Evolutionary conservation across 257 asterid species (phyloP), one percentile per base, ranked within the genome.

Genomic region (Penstemon eatonii): DNA sequence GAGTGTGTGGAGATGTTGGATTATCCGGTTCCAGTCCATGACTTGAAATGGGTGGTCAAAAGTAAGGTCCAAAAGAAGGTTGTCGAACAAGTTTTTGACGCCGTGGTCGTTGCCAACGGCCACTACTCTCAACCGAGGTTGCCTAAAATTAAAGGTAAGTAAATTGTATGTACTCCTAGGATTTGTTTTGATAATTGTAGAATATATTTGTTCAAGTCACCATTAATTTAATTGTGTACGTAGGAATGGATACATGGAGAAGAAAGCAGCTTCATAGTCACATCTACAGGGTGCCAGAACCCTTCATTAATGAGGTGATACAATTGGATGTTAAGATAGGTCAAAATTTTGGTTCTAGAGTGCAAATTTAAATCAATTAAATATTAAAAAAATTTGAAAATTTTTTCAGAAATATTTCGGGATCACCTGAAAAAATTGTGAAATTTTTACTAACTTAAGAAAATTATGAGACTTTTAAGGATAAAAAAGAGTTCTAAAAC

Each of bases 231-330:
- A 19, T 19, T 19, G 25, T 19, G 25, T 19, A 19, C 0, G 25
- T n/a, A 91, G 98, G 98, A 65, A 91, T 89, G 98, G 87, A 85
- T 72, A 63, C 72, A 59, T 91, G 98, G 98, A 84, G 42, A 72
- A 73, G 94, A 78, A 89, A 82, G 74, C 96, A 91, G 57, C 79
- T 91, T 66, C 96, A 91, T 53, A 91, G 96, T 53, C 98, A 86
- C 78, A 65, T 84, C 44, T 91, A 91, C 81, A 84, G 96, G 71
- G 78, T 81, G 60, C 94, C 98, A n/a, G 89, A 89, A 8, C 88
- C 88, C 63, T 91, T 85, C 77, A 78, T 74, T 64, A 80, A 91
- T 61, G 90, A 91, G 96, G 98, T 91, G 43, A 79, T 54, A 42
- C 54, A 68, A 9, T 41, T 25, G 25, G 13, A 37, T n/a, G 13